These are phyloP conservation scores for Seminavis robusta DNA, from an alignment of 108 stramenopile species.

Conservation along the genomic window DNA sequence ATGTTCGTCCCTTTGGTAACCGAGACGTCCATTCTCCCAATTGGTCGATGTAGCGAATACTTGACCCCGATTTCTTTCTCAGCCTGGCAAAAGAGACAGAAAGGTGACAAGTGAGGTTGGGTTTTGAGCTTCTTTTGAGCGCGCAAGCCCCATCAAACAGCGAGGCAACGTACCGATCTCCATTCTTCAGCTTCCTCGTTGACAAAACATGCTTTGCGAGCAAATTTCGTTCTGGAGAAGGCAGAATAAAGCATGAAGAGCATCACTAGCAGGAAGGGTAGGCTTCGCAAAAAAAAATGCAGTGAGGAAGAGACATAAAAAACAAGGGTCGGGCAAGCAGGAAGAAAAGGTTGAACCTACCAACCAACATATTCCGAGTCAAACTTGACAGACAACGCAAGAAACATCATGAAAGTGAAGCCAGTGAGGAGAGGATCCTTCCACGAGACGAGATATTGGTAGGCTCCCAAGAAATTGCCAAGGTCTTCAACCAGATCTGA, in stretches of 20 bases:
- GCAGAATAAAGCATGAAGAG: constrained; percentile 51
- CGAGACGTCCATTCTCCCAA: constrained; percentile 44
- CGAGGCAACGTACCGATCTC: constrained; percentile 24
- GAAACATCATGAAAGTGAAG: constrained; percentile 32
- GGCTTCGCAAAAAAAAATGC: background rate
- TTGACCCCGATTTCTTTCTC: constrained; percentile 42
- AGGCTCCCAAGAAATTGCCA: constrained; percentile 36
- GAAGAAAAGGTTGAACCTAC: constrained; percentile 16
- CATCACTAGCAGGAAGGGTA: constrained; percentile 47
- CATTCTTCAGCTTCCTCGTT: constrained; percentile 51
- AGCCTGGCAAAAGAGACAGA: too few relatives aligned
- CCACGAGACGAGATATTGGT: constrained; percentile 70
- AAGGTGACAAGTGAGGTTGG: too few relatives aligned
- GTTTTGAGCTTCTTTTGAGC: too few relatives aligned
- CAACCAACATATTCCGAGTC: constrained; percentile 45
- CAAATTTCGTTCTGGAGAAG: constrained; percentile 15
- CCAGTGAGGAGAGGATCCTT: constrained; percentile 57
- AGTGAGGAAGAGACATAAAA: background rate
- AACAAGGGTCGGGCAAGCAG: too few relatives aligned
- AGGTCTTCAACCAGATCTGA: constrained; percentile 51
- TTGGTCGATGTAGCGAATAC: constrained; percentile 54
- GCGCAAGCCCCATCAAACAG: background rate
- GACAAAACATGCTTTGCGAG: constrained; percentile 48
- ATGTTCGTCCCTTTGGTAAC: constrained; percentile 59
- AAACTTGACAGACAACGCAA: constrained; percentile 25